Base-by-base conservation (phyloP, 306 rosid species). In the Herpetospermum pedunculosum region DNA sequence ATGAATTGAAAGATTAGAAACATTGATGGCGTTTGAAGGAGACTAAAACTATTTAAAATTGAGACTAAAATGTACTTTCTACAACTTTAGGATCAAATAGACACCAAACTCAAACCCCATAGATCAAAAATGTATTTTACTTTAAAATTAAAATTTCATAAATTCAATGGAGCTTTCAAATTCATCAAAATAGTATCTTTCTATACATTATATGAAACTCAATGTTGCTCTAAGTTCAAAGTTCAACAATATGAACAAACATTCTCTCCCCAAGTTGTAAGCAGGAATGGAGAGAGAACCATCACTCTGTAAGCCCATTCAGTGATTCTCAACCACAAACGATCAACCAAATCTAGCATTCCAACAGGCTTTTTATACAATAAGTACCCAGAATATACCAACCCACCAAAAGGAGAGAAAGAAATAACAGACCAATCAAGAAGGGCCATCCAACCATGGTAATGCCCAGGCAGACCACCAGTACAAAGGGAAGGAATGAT, bases 371-470 rank as follows among this genome's bases (percentile, higher is more conserved):
- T 76, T 78, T 84, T 6, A 89, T 34, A 47, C 90, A 76, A 63
- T 85, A 91, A 58, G 89, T 82, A 26, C 87, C 99, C 52, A 87
- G 18, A 1, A 91, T 47, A 84, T 84, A 95, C 99, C 99, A 95
- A 38, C 86, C 87, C 23, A 95, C 1, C 2, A 95, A 83, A 41
- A 95, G 97, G n/a, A 86, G 44, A 25, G 96, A 81, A 37, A 91
- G 84, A 41, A 84, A 85, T 3, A 80, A 40, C 38, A 89, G 82
- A 44, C 90, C 99, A 41, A 85, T 62, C 77, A 83, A 60, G 78
- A 91, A 88, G 4, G 92, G 86, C 99, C 96, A 95, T 26, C 99
- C 97, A 70, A 83, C 96, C 80, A 85, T 75, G 62, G 75, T 8
- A 77, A 95, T 58, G 38, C 99, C 97, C 2, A 91, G 63, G 72